Evolutionary conservation across 2,329 filamentous ascomycete species (phyloP), one percentile per base, ranked within the genome.

Genomic region (Neonectria ditissima): DNA sequence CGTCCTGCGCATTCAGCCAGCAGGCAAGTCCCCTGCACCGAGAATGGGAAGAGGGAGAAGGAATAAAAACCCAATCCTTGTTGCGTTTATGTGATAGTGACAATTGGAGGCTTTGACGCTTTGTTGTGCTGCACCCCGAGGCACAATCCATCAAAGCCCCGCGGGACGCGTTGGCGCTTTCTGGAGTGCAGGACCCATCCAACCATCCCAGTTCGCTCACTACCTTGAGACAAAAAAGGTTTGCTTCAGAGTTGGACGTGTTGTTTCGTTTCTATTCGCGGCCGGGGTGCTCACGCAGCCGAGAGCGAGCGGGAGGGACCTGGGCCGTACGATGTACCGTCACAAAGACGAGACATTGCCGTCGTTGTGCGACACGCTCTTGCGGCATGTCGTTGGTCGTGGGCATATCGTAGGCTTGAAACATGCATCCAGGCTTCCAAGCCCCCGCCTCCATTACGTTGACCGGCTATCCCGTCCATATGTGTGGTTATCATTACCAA

Each of bases 21-120:
- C 39, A 63, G 54, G 60, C 54, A 55, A 41, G 48, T 20, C 32
- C 54, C 60, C 50, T 58, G 60, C 9, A 58, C 26, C n/a, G n/a
- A n/a, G n/a, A n/a, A n/a, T n/a, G n/a, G n/a, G n/a, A n/a, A n/a
- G n/a, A n/a, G n/a, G n/a, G n/a, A n/a, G 11, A 8, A n/a, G 14
- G 8, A 14, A 37, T 14, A 7, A 37, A 37, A 13, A 32, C 34
- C 60, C 54, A 13, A 32, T 26, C 60, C 54, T 41, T 34, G 59
- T 41, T 16, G n/a, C 18, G n/a, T 41, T 20, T 18, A 8, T 20
- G 9, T 55, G 28, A 56, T 47, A 48, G 47, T 28, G 39, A 56
- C 37, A 28, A 50, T 63, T 53, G 34, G 32, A 43, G 55, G 24
- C 24, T 16, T 28, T 16, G 32, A 32, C 50, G 24, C 24, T 9